phyloP scores from a whole-genome alignment of 2,329 filamentous ascomycete genomes.

The Alternaria gansuensis region DNA sequence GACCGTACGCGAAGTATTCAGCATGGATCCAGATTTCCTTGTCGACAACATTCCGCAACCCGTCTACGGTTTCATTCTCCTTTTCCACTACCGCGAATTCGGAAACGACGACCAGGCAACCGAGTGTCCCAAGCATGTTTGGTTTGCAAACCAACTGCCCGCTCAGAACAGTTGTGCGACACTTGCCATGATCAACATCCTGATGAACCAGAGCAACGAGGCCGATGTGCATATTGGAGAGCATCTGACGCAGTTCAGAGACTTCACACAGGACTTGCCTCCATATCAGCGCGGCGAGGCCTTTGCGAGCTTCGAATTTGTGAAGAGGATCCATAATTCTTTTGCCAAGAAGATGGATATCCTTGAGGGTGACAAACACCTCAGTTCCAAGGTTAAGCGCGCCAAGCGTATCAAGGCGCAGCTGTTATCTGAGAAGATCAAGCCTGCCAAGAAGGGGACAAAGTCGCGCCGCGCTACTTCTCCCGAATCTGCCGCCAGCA shows the following conservation, averaged over 20 bases:
- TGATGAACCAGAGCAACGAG: constrained; percentile 75
- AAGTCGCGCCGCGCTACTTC: constrained; percentile 49
- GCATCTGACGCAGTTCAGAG: constrained; percentile 76
- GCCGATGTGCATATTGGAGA: constrained; percentile 69
- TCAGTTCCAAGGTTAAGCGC: constrained; percentile 66
- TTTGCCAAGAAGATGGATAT: constrained; percentile 71
- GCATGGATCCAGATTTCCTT: constrained; percentile 64
- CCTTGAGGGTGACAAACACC: constrained; percentile 77
- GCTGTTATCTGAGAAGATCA: constrained; percentile 14
- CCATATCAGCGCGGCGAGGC: constrained; percentile 79
- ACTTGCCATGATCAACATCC: constrained; percentile 89
- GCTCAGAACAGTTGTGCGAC: constrained; percentile 82
- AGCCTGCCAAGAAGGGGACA: constrained; percentile 53
- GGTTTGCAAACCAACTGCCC: constrained; percentile 90
- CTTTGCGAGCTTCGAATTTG: constrained; percentile 76
- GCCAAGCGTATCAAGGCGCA: constrained; percentile 34
- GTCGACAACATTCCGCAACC: constrained; percentile 39
- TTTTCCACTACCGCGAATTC: constrained; percentile 74
- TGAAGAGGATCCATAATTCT: constrained; percentile 86
- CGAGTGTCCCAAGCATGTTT: constrained; percentile 72
- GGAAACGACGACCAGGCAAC: constrained; percentile 60
- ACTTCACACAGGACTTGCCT: constrained; percentile 72
- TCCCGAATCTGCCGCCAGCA: constrained; percentile 36
- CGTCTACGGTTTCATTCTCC: constrained; percentile 84
- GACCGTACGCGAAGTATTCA: constrained; percentile 78